phyloP scores from a whole-genome alignment of 1,139 yeast species.

The Yamadazyma triangularis region DNA sequence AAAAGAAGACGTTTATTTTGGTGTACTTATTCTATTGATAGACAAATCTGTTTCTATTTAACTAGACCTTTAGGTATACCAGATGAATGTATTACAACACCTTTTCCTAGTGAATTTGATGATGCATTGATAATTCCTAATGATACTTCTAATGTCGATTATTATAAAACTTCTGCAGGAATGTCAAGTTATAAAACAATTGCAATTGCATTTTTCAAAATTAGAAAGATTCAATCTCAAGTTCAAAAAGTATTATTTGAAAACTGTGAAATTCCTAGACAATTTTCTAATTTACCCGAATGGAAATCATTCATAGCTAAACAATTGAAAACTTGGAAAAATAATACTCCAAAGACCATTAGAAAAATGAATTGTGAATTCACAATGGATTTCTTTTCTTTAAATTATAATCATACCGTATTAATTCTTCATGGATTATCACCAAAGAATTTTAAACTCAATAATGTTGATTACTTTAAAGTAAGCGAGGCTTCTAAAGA shows the following conservation, averaged over 20 bases:
- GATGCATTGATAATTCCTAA: slow-evolving; percentile 49
- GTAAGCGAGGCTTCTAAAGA: slow-evolving; percentile 5
- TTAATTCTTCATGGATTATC: slow-evolving; percentile 45
- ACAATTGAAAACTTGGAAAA: slow-evolving; percentile 56
- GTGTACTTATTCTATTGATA: slow-evolving; percentile 79
- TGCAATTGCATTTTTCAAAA: slow-evolving; percentile 8
- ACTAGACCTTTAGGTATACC: slow-evolving; percentile 74
- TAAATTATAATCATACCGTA: slow-evolving; percentile 72
- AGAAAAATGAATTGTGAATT: slow-evolving; percentile 50
- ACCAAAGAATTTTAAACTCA: too few relatives aligned
- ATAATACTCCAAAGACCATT: slow-evolving; percentile 51
- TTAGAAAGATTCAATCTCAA: slow-evolving; percentile 9
- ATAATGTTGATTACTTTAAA: slow-evolving; percentile 15
- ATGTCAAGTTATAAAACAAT: slow-evolving; percentile 2
- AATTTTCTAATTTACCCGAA: slow-evolving; percentile 13
- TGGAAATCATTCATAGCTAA: slow-evolving; percentile 15
- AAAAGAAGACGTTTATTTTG: slow-evolving; percentile 74
- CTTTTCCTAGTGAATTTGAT: slow-evolving; percentile 64
- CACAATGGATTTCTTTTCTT: slow-evolving; percentile 46
- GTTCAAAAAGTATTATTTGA: slow-evolving; percentile 1
- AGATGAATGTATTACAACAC: slow-evolving; percentile 56
- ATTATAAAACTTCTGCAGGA: background rate
- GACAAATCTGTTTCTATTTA: slow-evolving; percentile 66
- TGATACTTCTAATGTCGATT: background rate
- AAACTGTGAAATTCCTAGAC: background rate